A percentile compares a stretch with the other conserved stretches of the same genome.
phyloP scores from a whole-genome alignment of 768 basidiomycete species.

The Psilocybe azurescens region DNA sequence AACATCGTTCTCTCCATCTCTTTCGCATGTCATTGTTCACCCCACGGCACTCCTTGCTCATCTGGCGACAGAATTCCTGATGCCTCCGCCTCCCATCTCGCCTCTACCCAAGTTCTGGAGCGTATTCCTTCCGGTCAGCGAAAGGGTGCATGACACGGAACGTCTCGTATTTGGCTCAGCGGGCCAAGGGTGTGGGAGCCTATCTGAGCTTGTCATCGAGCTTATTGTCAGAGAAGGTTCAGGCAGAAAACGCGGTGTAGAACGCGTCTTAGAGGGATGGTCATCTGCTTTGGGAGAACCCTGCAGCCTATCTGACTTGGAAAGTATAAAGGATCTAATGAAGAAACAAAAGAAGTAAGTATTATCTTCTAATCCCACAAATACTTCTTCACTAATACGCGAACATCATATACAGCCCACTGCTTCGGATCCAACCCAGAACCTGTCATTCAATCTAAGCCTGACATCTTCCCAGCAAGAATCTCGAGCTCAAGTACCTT shows the following conservation, averaged over 20 bases:
- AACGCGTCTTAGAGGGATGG: conserved; percentile 73
- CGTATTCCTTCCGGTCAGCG: conserved; percentile 73
- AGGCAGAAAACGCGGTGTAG: conserved; percentile 58
- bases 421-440: conserved; percentile 64
- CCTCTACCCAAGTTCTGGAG: conserved; percentile 79
- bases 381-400: background rate
- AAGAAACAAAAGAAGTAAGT: conserved; percentile 43
- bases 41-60: conserved; percentile 72
- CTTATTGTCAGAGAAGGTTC: conserved; percentile 54
- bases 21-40: conserved; percentile 70
- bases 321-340: conserved; percentile 51
- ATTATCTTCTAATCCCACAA: background rate
- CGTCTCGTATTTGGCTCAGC: conserved; percentile 60
- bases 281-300: conserved; percentile 34
- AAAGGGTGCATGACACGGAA: conserved; percentile 63
- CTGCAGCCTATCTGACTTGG: conserved; percentile 56
- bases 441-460: conserved; percentile 86
- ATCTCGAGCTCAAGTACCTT: conserved; percentile 79
- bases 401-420: conserved; percentile 15
- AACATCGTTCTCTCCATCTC: conserved; percentile 66
- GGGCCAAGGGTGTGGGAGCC: conserved; percentile 54
- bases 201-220: conserved; percentile 65
- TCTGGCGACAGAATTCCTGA: conserved; percentile 72
- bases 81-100: conserved; percentile 69
- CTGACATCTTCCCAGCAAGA: conserved; percentile 84